phyloP scores from a whole-genome alignment of 2,329 filamentous ascomycete species.

The Chaetothyriales sp. region DNA sequence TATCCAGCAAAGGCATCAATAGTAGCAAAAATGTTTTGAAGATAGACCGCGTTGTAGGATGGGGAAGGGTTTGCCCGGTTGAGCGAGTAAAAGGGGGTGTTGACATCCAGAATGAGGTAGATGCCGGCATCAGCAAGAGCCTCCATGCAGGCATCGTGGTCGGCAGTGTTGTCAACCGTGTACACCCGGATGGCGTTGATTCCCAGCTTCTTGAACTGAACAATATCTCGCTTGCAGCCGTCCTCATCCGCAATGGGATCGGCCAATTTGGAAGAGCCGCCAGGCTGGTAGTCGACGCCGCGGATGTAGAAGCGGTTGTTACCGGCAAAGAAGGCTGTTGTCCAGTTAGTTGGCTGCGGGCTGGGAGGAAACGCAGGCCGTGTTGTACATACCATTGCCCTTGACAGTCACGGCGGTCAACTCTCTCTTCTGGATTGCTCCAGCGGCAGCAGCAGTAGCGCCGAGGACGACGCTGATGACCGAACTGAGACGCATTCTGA shows the following conservation, averaged over 20 bases:
- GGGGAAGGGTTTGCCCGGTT: constrained; percentile 56
- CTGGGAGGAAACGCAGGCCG: not conserved
- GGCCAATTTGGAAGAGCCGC: constrained; percentile 44
- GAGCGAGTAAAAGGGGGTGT: constrained; percentile 78
- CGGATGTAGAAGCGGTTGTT: constrained; percentile 40
- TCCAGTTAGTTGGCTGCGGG: constrained; percentile 12
- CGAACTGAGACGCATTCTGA: constrained; percentile 39
- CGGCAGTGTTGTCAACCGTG: constrained; percentile 69
- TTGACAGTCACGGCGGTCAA: constrained; percentile 45
- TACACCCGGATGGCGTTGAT: constrained; percentile 89
- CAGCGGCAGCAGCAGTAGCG: constrained; percentile 32
- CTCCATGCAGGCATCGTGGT: constrained; percentile 77
- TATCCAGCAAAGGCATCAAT: constrained; percentile 73
- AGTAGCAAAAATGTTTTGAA: constrained; percentile 75
- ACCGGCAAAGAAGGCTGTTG: constrained; percentile 47
- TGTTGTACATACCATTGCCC: constrained; percentile 39
- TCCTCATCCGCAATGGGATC: constrained; percentile 62
- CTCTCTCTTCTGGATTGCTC: constrained; percentile 24
- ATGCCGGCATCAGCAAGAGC: constrained; percentile 68
- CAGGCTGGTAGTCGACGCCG: constrained; percentile 49
- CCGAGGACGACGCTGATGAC: constrained; percentile 32
- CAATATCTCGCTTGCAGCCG: constrained; percentile 64
- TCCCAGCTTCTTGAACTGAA: constrained; percentile 67
- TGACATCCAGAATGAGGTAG: constrained; percentile 83
- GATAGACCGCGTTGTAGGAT: constrained; percentile 78